Evolutionary conservation across 306 rosid species (phyloP).

Genomic region (Cucurbita ficifolia): DNA sequence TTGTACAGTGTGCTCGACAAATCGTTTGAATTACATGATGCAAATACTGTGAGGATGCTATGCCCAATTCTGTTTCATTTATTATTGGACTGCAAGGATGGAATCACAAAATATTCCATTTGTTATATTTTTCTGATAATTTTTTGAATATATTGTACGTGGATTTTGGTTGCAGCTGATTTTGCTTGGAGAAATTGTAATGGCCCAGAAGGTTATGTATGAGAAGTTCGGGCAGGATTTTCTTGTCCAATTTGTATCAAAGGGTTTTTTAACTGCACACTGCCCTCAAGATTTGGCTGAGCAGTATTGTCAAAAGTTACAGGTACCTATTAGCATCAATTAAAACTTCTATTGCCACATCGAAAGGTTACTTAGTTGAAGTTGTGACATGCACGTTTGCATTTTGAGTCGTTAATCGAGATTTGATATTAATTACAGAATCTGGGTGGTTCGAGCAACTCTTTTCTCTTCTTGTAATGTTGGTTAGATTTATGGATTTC

Average conservation of each 20-base stretch:
- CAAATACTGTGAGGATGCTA: slow-evolving; percentile 65
- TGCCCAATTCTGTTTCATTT: slow-evolving; percentile 2
- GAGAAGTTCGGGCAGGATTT: slow-evolving; percentile 88
- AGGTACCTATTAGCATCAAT: slow-evolving; percentile 30
- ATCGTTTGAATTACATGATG: slow-evolving; percentile 81
- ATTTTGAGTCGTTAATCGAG: background rate
- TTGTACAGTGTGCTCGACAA: slow-evolving; percentile 81
- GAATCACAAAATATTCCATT: background rate
- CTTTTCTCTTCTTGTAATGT: background rate
- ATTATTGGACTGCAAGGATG: background rate
- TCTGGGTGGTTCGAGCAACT: background rate
- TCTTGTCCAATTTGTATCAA: slow-evolving; percentile 28
- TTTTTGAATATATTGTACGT: background rate
- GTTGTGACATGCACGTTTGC: background rate
- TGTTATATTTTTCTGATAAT: background rate
- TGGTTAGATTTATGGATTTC: background rate
- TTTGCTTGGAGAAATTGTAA: slow-evolving; percentile 92
- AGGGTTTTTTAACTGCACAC: slow-evolving; percentile 59
- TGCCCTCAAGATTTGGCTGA: slow-evolving; percentile 70
- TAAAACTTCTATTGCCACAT: background rate
- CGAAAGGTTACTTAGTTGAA: background rate
- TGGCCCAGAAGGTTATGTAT: slow-evolving; percentile 93
- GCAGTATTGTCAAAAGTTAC: slow-evolving; percentile 75
- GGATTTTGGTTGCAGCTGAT: slow-evolving; percentile 36
- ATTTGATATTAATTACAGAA: background rate